Conservation (phyloP, 2,329 filamentous ascomycete genomes). For the Monosporascus sp. region DNA sequence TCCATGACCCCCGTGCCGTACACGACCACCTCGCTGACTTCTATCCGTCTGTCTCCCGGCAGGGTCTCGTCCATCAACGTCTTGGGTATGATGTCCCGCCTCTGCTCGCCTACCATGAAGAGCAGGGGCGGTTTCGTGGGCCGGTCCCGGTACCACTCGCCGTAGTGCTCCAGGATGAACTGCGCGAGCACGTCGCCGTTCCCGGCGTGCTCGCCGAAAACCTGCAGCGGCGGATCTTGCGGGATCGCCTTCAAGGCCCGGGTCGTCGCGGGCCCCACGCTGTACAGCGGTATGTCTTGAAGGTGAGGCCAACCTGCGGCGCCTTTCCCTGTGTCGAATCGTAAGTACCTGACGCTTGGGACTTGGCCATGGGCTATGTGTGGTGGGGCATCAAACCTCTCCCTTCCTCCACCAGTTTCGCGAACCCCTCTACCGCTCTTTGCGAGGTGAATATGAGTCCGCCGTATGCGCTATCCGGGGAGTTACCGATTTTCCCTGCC, state of each 20-base stretch:
- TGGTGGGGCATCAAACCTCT: slow-evolving; percentile 26
- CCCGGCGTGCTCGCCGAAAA: slow-evolving; percentile 77
- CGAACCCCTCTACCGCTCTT: slow-evolving; percentile 74
- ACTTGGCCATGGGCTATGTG: slow-evolving; percentile 21
- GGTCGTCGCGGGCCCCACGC: slow-evolving; percentile 75
- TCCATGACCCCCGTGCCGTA: slow-evolving; percentile 83
- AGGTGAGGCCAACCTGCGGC: slow-evolving; percentile 44
- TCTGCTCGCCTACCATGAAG: slow-evolving; percentile 86
- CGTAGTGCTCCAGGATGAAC: slow-evolving; percentile 77
- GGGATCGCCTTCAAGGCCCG: slow-evolving; percentile 59
- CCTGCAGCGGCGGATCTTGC: slow-evolving; percentile 46
- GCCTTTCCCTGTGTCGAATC: slow-evolving; percentile 5
- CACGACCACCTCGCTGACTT: slow-evolving; percentile 73
- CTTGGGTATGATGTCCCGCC: slow-evolving; percentile 83
- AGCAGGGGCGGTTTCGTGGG: slow-evolving; percentile 58
- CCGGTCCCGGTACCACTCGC: slow-evolving; percentile 38
- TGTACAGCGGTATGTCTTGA: slow-evolving; percentile 60
- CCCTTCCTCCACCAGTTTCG: slow-evolving; percentile 53
- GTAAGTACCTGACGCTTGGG: background rate
- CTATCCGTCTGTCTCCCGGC: slow-evolving; percentile 45
- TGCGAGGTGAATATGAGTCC: slow-evolving; percentile 84
- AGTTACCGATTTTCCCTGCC: slow-evolving; percentile 33
- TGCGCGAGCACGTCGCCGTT: slow-evolving; percentile 75
- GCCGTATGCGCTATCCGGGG: slow-evolving; percentile 49
- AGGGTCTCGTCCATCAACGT: slow-evolving; percentile 60